Evolutionary conservation across 2,329 filamentous ascomycete genomes (phyloP).

Genomic region (Neofusicoccum sp.): DNA sequence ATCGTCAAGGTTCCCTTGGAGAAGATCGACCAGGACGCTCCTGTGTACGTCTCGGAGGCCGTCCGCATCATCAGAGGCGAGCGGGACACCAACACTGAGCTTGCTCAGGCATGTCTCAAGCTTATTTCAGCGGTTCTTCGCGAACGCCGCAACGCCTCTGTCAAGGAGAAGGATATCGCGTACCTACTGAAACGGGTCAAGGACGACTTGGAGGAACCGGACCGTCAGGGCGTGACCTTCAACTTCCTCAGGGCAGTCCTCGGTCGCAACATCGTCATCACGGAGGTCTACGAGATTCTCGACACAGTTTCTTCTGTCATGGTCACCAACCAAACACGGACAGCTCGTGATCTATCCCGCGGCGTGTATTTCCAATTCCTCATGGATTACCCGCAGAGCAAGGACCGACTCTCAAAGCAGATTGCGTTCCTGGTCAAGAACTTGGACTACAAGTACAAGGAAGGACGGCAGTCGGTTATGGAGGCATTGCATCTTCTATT

Average conservation of each 20-base stretch:
- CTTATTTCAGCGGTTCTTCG: slow-evolving; percentile 80
- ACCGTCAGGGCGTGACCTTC: slow-evolving; percentile 90
- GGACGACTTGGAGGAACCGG: slow-evolving; percentile 86
- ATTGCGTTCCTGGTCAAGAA: slow-evolving; percentile 87
- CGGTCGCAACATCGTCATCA: slow-evolving; percentile 79
- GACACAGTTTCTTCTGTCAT: slow-evolving; percentile 89
- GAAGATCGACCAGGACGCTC: slow-evolving; percentile 66
- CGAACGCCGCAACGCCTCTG: slow-evolving; percentile 71
- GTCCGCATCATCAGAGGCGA: slow-evolving; percentile 76
- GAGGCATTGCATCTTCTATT: slow-evolving; percentile 86
- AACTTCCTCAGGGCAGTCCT: slow-evolving; percentile 88
- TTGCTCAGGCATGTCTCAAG: slow-evolving; percentile 85
- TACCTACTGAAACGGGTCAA: slow-evolving; percentile 78
- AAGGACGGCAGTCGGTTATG: slow-evolving; percentile 88
- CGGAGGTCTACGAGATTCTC: slow-evolving; percentile 84
- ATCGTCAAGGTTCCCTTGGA: slow-evolving; percentile 80
- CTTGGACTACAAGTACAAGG: slow-evolving; percentile 82
- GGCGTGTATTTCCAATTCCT: slow-evolving; percentile 93
- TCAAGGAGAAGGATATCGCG: slow-evolving; percentile 79
- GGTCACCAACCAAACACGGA: slow-evolving; percentile 91
- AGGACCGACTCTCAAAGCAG: slow-evolving; percentile 84
- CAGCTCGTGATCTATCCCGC: slow-evolving; percentile 81
- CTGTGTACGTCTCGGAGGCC: slow-evolving; percentile 81
- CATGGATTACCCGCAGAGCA: slow-evolving; percentile 89
- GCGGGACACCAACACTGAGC: slow-evolving; percentile 74